A percentile compares a stretch with the other conserved stretches of the same genome.
phyloP scores from a whole-genome alignment of 1,284 basidiomycete genomes.

The Puccinia horiana region DNA sequence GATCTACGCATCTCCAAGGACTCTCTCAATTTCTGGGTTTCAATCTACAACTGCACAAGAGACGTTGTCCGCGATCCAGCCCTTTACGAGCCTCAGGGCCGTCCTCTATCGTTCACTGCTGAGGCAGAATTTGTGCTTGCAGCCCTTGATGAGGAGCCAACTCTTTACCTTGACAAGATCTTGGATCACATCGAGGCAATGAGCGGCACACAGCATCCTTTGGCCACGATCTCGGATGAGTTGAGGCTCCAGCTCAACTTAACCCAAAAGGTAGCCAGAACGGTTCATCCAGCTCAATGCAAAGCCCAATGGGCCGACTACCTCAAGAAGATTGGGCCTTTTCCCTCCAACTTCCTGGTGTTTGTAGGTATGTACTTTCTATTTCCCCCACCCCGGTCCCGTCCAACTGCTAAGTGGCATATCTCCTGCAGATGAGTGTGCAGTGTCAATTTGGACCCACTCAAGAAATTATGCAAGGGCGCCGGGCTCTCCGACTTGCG shows the following conservation, averaged over 20 bases:
- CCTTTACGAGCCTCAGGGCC: background rate
- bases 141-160: background rate
- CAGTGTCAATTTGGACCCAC: background rate
- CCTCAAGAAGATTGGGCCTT: background rate
- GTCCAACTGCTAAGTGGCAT: background rate
- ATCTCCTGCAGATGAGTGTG: background rate
- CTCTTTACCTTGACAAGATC: background rate
- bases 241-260: background rate
- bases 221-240: background rate
- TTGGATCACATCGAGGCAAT: background rate
- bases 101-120: background rate
- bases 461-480: background rate
- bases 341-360: background rate
- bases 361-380: background rate
- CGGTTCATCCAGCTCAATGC: background rate
- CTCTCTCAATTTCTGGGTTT: background rate
- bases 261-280: background rate
- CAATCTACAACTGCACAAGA: background rate
- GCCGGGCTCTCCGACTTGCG: background rate
- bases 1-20: background rate
- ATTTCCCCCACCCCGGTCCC: background rate
- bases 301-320: background rate
- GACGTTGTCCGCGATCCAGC: background rate
- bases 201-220: background rate
- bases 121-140: background rate